These are phyloP conservation scores for Daldinia loculata DNA, from an alignment of 495 filamentous ascomycete genomes.

Conservation along the genomic window DNA sequence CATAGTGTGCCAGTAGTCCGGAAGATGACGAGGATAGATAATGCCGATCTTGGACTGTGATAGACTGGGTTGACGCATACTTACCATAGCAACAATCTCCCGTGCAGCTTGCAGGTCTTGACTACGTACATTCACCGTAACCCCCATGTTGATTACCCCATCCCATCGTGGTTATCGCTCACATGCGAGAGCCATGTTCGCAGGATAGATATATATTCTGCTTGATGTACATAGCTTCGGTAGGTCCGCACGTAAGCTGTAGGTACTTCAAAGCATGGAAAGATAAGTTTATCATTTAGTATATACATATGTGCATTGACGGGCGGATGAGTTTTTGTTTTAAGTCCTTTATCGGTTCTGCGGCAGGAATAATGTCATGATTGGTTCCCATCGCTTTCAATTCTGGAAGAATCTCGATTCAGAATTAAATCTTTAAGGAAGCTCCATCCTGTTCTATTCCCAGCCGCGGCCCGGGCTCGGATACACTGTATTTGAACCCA, in stretches of 20 bases:
- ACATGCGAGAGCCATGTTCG: constrained; percentile 1
- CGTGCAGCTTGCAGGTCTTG: constrained; percentile 22
- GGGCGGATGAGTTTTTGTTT: neutral
- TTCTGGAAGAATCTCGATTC: constrained; percentile 33
- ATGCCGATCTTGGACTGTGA: constrained; percentile 15
- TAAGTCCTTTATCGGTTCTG: neutral
- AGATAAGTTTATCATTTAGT: too few species aligned
- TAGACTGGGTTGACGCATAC: constrained; percentile 28
- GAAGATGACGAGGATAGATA: constrained; percentile 18
- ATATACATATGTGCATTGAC: neutral
- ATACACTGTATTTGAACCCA: constrained; percentile 24
- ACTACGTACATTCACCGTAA: constrained; percentile 16
- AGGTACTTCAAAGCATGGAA: too few species aligned
- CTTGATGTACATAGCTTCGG: too few species aligned
- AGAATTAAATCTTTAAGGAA: constrained; percentile 16
- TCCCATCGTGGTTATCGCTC: neutral
- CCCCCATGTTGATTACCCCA: constrained; percentile 5
- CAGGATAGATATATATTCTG: constrained; percentile 9
- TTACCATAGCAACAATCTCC: constrained; percentile 37
- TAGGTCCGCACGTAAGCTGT: neutral
- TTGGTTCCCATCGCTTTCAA: constrained; percentile 26
- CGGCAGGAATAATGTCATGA: constrained; percentile 15
- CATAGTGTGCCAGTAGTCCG: constrained; percentile 9
- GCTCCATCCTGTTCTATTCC: constrained; percentile 28
- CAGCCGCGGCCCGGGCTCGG: constrained; percentile 24